Evolutionary conservation across 1,284 basidiomycete genomes (phyloP), one percentile per base, ranked within the genome.

Genomic region (Puccinia brachypodii): DNA sequence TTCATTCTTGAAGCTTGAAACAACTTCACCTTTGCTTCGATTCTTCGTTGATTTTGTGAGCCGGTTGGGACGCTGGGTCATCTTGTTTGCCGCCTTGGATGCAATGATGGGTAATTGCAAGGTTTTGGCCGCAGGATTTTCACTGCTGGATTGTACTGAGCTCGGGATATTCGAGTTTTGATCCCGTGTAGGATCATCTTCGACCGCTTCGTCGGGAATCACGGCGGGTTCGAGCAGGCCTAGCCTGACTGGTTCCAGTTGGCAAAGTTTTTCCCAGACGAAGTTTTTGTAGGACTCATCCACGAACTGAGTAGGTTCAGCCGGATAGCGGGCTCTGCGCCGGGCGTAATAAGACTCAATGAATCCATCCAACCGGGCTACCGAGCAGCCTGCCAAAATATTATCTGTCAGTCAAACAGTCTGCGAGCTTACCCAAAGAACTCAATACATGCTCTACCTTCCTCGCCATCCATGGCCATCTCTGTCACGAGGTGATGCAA

Each of bases 401-500:
- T 22, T 22, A 16, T 68, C 14, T 44, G 56, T 80, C 56, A 81
- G 69, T 56, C 13, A 33, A 68, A 25, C 50, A 71, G 31, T 36
- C 19, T 28, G 25, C 13, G 19, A 14, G 47, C 28, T 44, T 8
- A 0, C 22, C n/a, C 33, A 66, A 68, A 64, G 11, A 36, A 50
- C 2, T 42, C 25, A 25, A 66, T 38, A 40, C 7, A 62, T 3
- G 44, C 53, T 40, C 25, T 74, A 66, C 79, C 79, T 81, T 81
- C 79, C 25, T 81, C 79, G 36, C 79, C 79, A 81, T 81, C 79
- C 79, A 81, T 81, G 42, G 79, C 79, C 79, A 81, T 81, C 50
- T 81, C 79, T 7, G 79, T 75, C 40, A 81, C 44, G 7, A 81
- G 31, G 42, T 75, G 44, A 22, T 66, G 68, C 50, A 81, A 31